Evolutionary conservation across 2,329 filamentous ascomycete species (phyloP).

Genomic region (Teratosphaeria epicoccoides): DNA sequence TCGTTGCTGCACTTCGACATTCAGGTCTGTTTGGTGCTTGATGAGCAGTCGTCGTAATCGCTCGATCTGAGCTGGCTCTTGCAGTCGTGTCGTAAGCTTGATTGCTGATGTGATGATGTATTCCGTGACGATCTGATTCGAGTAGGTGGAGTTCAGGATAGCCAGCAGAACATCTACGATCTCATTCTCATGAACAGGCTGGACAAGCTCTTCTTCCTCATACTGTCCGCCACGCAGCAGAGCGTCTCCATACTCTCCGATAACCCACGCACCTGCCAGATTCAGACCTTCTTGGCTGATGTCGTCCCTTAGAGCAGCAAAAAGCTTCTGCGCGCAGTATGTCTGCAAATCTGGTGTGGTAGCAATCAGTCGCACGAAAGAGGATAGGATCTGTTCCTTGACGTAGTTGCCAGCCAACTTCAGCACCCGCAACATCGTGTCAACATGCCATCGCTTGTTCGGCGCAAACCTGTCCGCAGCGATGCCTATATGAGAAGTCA

Average conservation of each 20-base stretch:
- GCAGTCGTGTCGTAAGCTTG: constrained; percentile 84
- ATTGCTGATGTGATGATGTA: constrained; percentile 93
- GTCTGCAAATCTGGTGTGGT: constrained; percentile 91
- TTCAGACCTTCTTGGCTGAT: constrained; percentile 96
- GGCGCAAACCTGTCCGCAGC: constrained; percentile 92
- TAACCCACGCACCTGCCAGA: constrained; percentile 89
- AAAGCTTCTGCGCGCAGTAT: constrained; percentile 92
- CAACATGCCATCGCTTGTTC: constrained; percentile 96
- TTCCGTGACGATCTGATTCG: constrained; percentile 80
- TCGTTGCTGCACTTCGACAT: constrained; percentile 91
- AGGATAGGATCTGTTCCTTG: constrained; percentile 94
- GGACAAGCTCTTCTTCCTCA: constrained; percentile 83
- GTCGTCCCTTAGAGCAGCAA: constrained; percentile 81
- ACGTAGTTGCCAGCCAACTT: constrained; percentile 93
- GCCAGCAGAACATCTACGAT: constrained; percentile 85
- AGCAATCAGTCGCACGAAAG: constrained; percentile 88
- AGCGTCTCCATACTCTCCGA: constrained; percentile 90
- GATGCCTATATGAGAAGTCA: constrained; percentile 97
- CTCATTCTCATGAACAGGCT: constrained; percentile 74
- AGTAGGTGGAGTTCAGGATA: constrained; percentile 90
- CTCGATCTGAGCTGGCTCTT: constrained; percentile 75
- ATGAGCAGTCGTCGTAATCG: constrained; percentile 69
- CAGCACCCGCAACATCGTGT: constrained; percentile 90
- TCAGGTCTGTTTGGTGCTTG: constrained; percentile 71
- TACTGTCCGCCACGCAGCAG: constrained; percentile 83